Conservation (phyloP, 1,284 basidiomycete species). For the Heterobasidion occidentale region DNA sequence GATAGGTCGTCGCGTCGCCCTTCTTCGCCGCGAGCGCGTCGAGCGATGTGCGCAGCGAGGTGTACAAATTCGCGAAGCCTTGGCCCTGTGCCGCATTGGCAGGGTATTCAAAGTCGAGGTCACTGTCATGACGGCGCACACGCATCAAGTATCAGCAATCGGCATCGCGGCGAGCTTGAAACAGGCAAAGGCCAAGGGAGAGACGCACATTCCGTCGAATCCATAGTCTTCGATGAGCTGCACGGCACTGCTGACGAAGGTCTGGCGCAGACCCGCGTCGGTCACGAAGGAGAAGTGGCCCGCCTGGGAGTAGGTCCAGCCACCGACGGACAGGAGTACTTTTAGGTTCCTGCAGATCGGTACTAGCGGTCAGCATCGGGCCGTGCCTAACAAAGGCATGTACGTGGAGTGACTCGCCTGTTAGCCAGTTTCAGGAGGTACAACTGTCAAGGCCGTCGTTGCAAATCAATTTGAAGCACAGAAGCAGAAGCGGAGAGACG, state of each 20-base stretch:
- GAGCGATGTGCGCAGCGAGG: conserved; percentile 48
- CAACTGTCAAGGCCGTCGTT: conserved; percentile 19
- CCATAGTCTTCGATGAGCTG: conserved; percentile 80
- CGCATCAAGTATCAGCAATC: neutral
- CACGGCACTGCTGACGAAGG: conserved; percentile 69
- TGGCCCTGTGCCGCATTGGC: conserved; percentile 40
- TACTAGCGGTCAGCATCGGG: neutral
- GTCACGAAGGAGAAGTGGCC: conserved; percentile 63
- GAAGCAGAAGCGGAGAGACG: no score
- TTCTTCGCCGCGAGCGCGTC: conserved; percentile 42
- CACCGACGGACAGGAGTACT: conserved; percentile 72
- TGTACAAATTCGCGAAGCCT: conserved; percentile 52
- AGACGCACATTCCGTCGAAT: conserved; percentile 72
- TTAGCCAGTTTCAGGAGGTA: conserved; percentile 68
- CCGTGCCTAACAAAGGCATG: neutral
- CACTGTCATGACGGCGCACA: conserved; percentile 26
- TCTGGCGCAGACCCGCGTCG: conserved; percentile 43
- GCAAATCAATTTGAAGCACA: neutral
- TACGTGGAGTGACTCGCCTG: conserved; percentile 24
- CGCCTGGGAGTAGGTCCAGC: conserved; percentile 63
- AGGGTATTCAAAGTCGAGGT: conserved; percentile 68
- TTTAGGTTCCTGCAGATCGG: conserved; percentile 54
- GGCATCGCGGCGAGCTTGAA: no score
- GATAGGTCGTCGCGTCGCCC: conserved; percentile 52
- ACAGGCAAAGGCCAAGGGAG: conserved; percentile 1